phyloP scores from a whole-genome alignment of 371 early-diverging fungal species.

The Mortierella polycephala region DNA sequence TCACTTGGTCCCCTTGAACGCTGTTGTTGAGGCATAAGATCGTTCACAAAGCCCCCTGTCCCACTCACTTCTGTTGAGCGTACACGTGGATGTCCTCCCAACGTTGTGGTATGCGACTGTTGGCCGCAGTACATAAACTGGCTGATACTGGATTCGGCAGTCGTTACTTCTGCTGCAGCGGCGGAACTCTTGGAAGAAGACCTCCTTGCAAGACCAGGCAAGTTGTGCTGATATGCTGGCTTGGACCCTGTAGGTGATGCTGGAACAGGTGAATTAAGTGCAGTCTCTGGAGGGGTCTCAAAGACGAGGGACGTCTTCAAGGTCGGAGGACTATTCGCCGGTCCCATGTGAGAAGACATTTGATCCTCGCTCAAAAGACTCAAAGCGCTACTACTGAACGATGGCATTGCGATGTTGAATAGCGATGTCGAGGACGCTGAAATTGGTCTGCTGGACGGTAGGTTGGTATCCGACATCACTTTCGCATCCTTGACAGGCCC shows the following conservation, averaged over 20 bases:
- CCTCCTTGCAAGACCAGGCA: constrained; percentile 37
- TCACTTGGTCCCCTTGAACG: too few species aligned
- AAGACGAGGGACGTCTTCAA: constrained; percentile 16
- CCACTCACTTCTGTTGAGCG: background rate
- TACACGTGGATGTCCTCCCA: background rate
- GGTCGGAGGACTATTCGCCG: background rate
- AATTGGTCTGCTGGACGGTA: constrained; percentile 5
- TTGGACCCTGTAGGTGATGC: constrained; percentile 12
- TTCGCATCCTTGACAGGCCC: constrained; percentile 3
- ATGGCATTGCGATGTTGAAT: constrained; percentile 25
- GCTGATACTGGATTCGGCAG: constrained; percentile 36
- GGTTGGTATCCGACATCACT: constrained; percentile 24
- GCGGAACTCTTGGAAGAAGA: constrained; percentile 40
- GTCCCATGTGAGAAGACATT: constrained; percentile 19
- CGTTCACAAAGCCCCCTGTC: background rate
- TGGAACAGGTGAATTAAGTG: constrained; percentile 20
- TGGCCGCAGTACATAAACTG: constrained; percentile 37
- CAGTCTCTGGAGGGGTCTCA: constrained; percentile 51
- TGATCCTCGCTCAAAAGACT: constrained; percentile 46
- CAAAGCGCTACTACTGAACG: constrained; percentile 43
- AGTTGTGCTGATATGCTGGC: constrained; percentile 8
- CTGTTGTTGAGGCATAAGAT: background rate
- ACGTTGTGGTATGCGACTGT: background rate
- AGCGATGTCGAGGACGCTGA: constrained; percentile 24
- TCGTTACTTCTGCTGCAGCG: constrained; percentile 29